phyloP scores from a whole-genome alignment of 2,329 filamentous ascomycete genomes.

The Epichloe amarillans region DNA sequence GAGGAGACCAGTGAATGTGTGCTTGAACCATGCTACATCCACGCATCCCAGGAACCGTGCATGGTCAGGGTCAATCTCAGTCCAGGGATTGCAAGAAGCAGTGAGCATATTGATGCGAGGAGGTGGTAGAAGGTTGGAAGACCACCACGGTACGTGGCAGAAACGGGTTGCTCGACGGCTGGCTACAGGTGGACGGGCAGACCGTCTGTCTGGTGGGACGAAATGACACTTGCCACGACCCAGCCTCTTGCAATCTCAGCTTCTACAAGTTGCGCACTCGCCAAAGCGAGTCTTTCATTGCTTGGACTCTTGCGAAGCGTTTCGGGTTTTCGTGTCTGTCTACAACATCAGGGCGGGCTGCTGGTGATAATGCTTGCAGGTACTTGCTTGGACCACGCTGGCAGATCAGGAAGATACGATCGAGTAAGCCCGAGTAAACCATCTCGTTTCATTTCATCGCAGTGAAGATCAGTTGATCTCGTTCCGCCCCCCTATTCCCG shows the following conservation, averaged over 20 bases:
- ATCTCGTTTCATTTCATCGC: no score
- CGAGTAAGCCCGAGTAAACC: neutral
- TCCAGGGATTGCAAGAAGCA: neutral
- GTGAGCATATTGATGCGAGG: neutral
- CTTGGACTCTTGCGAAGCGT: neutral
- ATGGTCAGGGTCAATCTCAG: no score
- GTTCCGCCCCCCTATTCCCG: no score
- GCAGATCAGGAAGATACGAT: neutral
- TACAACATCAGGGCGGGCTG: no score
- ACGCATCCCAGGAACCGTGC: neutral
- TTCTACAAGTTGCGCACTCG: neutral
- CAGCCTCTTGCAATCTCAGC: neutral
- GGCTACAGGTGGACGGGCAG: conserved; percentile 1
- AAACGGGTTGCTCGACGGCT: neutral
- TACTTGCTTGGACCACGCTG: neutral
- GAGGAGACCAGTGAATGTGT: neutral
- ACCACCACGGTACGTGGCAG: neutral
- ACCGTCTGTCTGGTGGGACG: neutral
- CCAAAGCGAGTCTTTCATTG: neutral
- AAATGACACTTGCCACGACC: neutral
- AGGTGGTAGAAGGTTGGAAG: neutral
- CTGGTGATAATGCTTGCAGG: no score
- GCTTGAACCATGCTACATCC: neutral
- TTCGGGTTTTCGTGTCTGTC: neutral
- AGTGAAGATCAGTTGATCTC: no score